These are phyloP conservation scores for Yarrowia hollandica DNA, from an alignment of 805 yeast genomes.

Conservation along the genomic window DNA sequence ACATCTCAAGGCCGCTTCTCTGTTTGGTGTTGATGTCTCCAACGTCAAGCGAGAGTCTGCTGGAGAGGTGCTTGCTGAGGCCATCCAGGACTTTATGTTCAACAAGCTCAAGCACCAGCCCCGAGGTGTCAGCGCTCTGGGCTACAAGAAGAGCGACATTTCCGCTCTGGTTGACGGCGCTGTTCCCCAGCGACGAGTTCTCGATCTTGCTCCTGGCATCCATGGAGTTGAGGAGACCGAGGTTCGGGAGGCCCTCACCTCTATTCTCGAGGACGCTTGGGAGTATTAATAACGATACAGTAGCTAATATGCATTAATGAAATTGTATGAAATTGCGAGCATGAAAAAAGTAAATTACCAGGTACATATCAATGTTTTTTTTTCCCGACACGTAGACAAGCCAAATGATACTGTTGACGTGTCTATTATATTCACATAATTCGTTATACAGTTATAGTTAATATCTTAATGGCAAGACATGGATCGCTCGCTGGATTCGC, in stretches of 20 bases:
- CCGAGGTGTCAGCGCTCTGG: constrained; percentile 42
- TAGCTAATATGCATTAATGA: constrained; percentile 1
- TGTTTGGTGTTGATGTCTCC: constrained; percentile 43
- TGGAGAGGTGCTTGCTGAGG: constrained; percentile 44
- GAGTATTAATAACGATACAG: no score
- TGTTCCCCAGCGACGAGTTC: constrained; percentile 45
- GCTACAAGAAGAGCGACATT: constrained; percentile 41
- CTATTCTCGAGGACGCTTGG: constrained; percentile 38
- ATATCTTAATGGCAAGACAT: constrained; percentile 37
- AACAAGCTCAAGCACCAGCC: constrained; percentile 42
- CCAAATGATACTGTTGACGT: no score
- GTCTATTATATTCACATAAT: no score
- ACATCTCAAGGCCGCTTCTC: constrained; percentile 43
- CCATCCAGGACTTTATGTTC: constrained; percentile 41
- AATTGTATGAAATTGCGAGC: no score
- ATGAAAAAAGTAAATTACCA: not conserved
- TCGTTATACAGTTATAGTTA: not conserved
- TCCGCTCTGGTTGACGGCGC: constrained; percentile 45
- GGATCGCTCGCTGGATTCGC: constrained; percentile 33
- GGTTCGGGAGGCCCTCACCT: constrained; percentile 37
- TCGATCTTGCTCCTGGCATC: constrained; percentile 42
- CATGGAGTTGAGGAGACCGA: constrained; percentile 38
- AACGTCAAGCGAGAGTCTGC: constrained; percentile 43
- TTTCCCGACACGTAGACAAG: no score
- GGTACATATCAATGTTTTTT: no score